Evolutionary conservation across 371 early-diverging fungal genomes (phyloP).

Genomic region (Apophysomyces variabilis): DNA sequence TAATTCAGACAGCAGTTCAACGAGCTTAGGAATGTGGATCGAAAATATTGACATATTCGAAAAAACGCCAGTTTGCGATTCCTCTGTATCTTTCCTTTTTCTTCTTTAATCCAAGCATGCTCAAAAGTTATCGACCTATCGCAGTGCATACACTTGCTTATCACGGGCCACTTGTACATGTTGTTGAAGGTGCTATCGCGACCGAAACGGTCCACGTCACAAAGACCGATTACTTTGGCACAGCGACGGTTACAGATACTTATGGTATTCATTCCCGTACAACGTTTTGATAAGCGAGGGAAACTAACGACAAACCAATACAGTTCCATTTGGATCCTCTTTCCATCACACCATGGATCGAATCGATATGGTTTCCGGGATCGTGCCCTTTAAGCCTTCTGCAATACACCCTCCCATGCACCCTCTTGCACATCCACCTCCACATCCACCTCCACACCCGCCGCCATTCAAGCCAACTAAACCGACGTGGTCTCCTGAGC

Average conservation of each 20-base stretch:
- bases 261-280: not conserved
- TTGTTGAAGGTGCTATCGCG: not conserved
- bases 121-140: not conserved
- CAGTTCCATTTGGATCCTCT: too few species aligned
- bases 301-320: too few species aligned
- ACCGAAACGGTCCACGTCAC: not conserved
- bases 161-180: not conserved
- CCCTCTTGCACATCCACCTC: too few species aligned
- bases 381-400: too few species aligned
- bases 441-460: too few species aligned
- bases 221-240: not conserved
- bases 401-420: too few species aligned
- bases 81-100: not conserved
- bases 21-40: constrained; percentile 2
- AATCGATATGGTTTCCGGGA: too few species aligned
- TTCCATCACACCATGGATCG: too few species aligned
- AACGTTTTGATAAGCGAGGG: too few species aligned
- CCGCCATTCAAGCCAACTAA: too few species aligned
- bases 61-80: not conserved
- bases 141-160: constrained; percentile 2
- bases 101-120: not conserved
- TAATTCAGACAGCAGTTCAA: too few species aligned
- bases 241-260: not conserved
- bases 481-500: too few species aligned
- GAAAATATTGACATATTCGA: not conserved